Evolutionary conservation across 176 grass and related monocot genomes (phyloP), one percentile per base, ranked within the genome.

Genomic region (Pontederia crassipes): DNA sequence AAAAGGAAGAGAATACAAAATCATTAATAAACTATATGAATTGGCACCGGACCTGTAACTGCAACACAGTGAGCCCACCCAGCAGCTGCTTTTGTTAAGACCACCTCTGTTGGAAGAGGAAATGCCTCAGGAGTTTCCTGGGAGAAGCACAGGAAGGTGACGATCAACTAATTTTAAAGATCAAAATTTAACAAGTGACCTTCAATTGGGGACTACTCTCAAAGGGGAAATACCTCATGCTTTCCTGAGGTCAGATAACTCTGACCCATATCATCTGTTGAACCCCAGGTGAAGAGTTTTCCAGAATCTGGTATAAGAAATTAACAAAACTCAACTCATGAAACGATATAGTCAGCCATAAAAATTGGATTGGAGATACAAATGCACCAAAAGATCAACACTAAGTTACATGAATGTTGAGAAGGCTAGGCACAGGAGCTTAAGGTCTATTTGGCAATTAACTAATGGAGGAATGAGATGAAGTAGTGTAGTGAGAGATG

Each of bases 31-130:
- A 10, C 28, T 16, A 48, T 69, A n/a, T 49, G 29, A 46, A 12
- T 57, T 8, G 35, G 11, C 66, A 69, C 56, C 72, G 50, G 75
- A 93, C 94, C 88, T 70, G 94, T 99, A 70, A 93, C 74, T 32
- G 88, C 85, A 74, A 79, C 85, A 79, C 94, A 99, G 65, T 99
- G 94, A 62, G 94, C 88, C 94, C 94, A 99, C 27, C 94, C 94
- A 52, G 88, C 94, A 74, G 84, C 85, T 49, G 94, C 88, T 40
- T 77, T 78, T 18, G 86, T 68, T 74, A 99, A 81, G 10, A 75
- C 61, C 9, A 82, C 78, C 28, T 78, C 82, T 29, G 75, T 89
- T 65, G 94, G 94, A 75, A 99, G 88, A 70, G 88, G 82, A 86
- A 99, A 99, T 72, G 84, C 71, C 68, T 89, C 94, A 52, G 94